phyloP scores from a whole-genome alignment of 202 grass and related monocot species.

The Zoysia matrella region DNA sequence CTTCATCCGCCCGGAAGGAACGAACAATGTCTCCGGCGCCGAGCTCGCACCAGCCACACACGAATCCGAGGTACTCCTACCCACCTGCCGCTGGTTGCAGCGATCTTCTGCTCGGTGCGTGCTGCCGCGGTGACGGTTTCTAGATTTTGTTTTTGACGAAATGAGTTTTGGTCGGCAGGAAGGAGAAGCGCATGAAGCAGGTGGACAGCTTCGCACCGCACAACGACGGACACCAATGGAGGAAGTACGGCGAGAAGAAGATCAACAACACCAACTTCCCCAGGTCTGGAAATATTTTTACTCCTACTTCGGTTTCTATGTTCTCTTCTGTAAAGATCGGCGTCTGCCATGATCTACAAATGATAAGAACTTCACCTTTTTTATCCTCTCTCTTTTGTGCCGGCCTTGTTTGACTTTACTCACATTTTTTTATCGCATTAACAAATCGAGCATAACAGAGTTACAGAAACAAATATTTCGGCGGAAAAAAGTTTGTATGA shows the following conservation, averaged over 20 bases:
- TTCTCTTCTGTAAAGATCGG: too few species aligned
- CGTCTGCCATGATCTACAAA: too few species aligned
- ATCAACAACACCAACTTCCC: constrained; percentile 74
- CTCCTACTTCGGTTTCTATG: background rate
- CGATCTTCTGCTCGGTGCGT: background rate
- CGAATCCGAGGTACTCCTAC: constrained; percentile 44
- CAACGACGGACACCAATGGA: constrained; percentile 79
- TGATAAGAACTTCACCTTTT: too few species aligned
- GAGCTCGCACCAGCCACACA: constrained; percentile 45
- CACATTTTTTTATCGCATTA: too few species aligned
- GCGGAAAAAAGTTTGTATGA: background rate
- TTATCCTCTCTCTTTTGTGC: too few species aligned
- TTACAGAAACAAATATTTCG: background rate
- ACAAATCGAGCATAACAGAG: background rate
- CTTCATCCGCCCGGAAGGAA: background rate
- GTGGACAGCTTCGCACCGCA: constrained; percentile 67
- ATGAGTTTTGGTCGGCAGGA: constrained; percentile 38
- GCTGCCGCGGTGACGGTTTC: background rate
- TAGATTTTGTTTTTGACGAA: constrained; percentile 18
- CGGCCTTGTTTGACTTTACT: too few species aligned
- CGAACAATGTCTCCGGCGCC: constrained; percentile 61
- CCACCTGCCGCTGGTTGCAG: background rate
- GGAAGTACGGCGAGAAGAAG: constrained; percentile 91
- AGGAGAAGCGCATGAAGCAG: constrained; percentile 59
- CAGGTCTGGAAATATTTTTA: constrained; percentile 24